phyloP scores from a whole-genome alignment of 148 eudicot genomes.

The Selenicereus undatus region DNA sequence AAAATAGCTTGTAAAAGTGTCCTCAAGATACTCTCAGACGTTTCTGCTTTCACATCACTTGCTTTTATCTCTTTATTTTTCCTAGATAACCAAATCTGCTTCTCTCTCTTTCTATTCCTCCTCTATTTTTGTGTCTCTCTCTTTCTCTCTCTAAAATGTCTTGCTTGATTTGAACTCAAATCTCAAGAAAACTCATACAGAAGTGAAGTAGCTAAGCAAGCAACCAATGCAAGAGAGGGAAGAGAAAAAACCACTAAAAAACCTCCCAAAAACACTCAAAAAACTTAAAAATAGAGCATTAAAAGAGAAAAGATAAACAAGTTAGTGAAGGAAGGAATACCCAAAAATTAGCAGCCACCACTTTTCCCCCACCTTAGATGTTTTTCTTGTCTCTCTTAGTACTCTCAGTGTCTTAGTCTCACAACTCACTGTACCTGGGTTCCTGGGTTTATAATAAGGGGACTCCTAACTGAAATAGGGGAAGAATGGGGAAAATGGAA shows the following conservation, averaged over 20 bases:
- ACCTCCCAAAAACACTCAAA: background rate
- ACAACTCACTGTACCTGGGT: conserved; percentile 15
- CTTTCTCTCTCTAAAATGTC: conserved; percentile 4
- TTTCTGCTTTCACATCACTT: conserved; percentile 31
- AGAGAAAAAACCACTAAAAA: background rate
- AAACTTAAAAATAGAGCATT: conserved; percentile 8
- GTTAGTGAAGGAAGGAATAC: conserved; percentile 50
- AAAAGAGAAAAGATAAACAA: conserved; percentile 15
- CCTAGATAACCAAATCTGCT: conserved; percentile 63
- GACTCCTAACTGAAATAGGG: background rate
- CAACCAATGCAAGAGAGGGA: background rate
- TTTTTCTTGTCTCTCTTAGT: background rate
- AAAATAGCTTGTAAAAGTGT: conserved; percentile 62
- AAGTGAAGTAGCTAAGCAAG: background rate
- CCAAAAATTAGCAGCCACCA: conserved; percentile 43
- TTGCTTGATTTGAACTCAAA: conserved; percentile 46
- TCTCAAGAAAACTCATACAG: conserved; percentile 17
- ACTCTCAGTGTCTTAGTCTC: conserved; percentile 11
- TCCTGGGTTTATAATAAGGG: conserved; percentile 13
- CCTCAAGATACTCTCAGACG: conserved; percentile 33
- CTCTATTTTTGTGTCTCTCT: conserved; percentile 26
- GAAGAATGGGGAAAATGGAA: background rate
- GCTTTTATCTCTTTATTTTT: conserved; percentile 41
- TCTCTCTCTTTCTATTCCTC: background rate
- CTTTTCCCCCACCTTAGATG: conserved; percentile 28